Base-by-base conservation (phyloP, 2,329 filamentous ascomycete genomes). In the Ramichloridium luteum region DNA sequence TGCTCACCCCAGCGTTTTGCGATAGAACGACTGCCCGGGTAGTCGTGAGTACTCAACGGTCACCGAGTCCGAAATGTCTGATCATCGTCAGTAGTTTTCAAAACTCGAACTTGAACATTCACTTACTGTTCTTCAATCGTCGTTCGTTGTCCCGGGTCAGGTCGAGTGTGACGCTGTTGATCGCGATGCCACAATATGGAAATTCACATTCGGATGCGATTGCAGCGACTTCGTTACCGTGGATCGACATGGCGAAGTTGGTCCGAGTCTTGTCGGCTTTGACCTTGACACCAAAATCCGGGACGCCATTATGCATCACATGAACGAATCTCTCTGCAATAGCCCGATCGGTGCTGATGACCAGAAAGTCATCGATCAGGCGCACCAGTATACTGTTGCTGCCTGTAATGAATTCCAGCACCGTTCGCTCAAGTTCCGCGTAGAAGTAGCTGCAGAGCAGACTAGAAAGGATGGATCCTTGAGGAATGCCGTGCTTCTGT, bases 401-500 rank as follows among this genome's bases (percentile, higher is more conserved):
- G 0, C 58, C 49, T 11, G 64, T 46, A 2, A 90, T 57, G 49
- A 94, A 96, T 0, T 49, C 51, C 2, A 96, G 62, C 10, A 77
- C 62, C 15, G 74, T 65, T 5, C 59, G 58, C 55, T 98, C 90
- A 2, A 96, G 70, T 40, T 90, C 76, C 4, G 82, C 86, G 51
- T 98, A 98, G 56, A 96, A 94, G 58, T 93, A 88, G 57, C 85
- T 96, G 64, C 90, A 96, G 4, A 98, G 65, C 25, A 85, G 65
- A 26, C 79, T 81, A 0, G 86, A 94, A 4, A 98, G 54, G 1
- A 94, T 70, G 0, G 86, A 94, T 5, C 90, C 90, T 55, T 98
- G 90, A 0, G 90, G 86, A 23, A 98, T 96, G 10, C 90, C 90
- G 13, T 70, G 64, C 54, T 77, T 88, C 54, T 98, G 90, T 14